Evolutionary conservation across 2,329 filamentous ascomycete genomes (phyloP).

Genomic region (Cladosporium phlei): DNA sequence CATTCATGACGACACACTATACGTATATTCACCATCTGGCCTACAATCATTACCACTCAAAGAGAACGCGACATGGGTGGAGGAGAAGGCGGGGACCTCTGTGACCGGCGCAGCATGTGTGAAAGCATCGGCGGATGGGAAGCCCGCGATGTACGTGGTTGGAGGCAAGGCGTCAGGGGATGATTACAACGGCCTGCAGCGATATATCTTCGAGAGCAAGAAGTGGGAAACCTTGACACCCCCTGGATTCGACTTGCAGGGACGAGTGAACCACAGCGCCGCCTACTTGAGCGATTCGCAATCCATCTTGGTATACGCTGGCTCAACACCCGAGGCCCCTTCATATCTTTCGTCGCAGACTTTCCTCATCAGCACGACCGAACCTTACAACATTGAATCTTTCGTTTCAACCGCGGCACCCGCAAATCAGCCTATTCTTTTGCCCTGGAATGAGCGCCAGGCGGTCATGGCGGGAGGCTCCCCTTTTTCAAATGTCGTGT

Average conservation of each 20-base stretch:
- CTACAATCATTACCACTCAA: constrained; percentile 70
- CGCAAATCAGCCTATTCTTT: constrained; percentile 63
- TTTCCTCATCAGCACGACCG: constrained; percentile 64
- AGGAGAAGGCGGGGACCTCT: constrained; percentile 59
- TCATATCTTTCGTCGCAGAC: constrained; percentile 63
- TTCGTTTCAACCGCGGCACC: constrained; percentile 58
- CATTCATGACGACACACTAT: constrained; percentile 75
- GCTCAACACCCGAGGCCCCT: constrained; percentile 57
- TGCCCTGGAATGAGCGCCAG: constrained; percentile 67
- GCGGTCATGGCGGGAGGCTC: constrained; percentile 72
- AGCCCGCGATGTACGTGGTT: constrained; percentile 67
- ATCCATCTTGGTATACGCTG: constrained; percentile 75
- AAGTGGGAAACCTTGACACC: constrained; percentile 56
- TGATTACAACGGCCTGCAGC: constrained; percentile 70
- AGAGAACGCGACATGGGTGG: constrained; percentile 66
- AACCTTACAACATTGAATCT: constrained; percentile 60
- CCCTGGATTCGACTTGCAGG: constrained; percentile 53
- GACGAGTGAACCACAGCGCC: constrained; percentile 70
- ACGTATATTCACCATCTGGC: constrained; percentile 69
- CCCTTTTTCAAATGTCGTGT: constrained; percentile 61
- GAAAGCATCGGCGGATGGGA: constrained; percentile 56
- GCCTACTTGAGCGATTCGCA: constrained; percentile 67
- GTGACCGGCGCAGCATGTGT: constrained; percentile 77
- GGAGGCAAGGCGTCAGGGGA: constrained; percentile 58
- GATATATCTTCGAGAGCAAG: constrained; percentile 54